phyloP scores from a whole-genome alignment of 202 grass and related monocot genomes.

The Panicum hallii region DNA sequence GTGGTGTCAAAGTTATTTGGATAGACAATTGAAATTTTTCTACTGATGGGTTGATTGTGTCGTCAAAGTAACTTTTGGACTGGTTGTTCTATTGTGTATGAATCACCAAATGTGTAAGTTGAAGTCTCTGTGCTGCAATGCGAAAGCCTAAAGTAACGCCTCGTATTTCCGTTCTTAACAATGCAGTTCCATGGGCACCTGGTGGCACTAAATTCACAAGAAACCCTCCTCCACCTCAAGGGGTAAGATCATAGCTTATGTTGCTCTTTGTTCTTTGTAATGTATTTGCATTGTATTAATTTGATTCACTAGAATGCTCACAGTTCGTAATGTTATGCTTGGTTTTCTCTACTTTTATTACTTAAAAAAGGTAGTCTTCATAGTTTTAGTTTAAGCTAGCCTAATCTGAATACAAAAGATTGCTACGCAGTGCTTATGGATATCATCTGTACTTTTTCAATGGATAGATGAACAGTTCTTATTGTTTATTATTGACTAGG shows the following conservation, averaged over 20 bases:
- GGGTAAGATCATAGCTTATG: slow-evolving; percentile 56
- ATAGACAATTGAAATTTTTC: not conserved
- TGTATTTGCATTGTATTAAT: not conserved
- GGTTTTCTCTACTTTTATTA: not conserved
- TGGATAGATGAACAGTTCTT: not conserved
- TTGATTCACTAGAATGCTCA: not conserved
- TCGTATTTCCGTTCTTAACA: slow-evolving; percentile 36
- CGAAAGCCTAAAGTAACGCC: not conserved
- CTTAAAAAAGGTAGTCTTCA: not conserved
- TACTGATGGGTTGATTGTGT: not conserved
- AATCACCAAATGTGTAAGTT: not conserved
- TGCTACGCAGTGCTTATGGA: not conserved
- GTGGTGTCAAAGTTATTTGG: not conserved
- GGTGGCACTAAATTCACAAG: slow-evolving; percentile 84
- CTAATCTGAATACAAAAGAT: not conserved
- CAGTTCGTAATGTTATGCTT: not conserved
- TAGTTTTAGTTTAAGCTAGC: not conserved
- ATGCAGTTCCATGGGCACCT: slow-evolving; percentile 89
- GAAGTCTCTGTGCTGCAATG: not conserved
- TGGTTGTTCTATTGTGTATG: not conserved
- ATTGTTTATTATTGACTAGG: not conserved
- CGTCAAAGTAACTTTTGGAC: not conserved
- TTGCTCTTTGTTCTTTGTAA: not conserved
- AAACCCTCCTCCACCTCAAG: slow-evolving; percentile 91
- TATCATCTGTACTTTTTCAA: not conserved